Evolutionary conservation across 192 early-diverging fungal genomes (phyloP), one percentile per base, ranked within the genome.

Genomic region (Coemansia sp.): DNA sequence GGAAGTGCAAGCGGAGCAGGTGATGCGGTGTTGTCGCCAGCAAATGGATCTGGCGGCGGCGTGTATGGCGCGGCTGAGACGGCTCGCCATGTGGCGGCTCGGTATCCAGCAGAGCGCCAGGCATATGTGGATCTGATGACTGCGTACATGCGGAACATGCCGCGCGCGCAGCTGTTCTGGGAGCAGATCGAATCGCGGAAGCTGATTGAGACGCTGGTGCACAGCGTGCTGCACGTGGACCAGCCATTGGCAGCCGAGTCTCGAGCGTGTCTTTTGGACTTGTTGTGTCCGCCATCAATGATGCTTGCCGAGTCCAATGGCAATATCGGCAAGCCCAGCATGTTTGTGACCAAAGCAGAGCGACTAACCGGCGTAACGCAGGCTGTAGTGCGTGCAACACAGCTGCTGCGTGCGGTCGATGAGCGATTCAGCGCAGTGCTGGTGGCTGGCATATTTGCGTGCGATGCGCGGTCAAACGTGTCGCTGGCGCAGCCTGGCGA

Each of bases 151-250:
- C 63, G 70, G 25, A 73, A 69, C 43, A 45, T 82, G 0, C 64
- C 73, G n/a, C 54, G 67, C 1, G 70, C 65, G 52, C 66, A 65
- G 35, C 19, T 58, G 22, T 62, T 82, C 32, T 82, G 73, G 32
- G 82, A 87, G 7, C 87, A 88, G 25, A 72, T 91, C 0, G 70
- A 82, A 0, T 69, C 88, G 12, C 65, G 75, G 17, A 85, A 83
- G 45, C 56, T 96, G 1, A 82, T 96, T 0, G 95, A 96, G 35
- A 89, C 92, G 63, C 67, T 99, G 21, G 82, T 88, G 15, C 79
- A 89, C 24, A 97, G 92, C 57, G 85, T 90, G 0, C 78, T 93
- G 3, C 95, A 96, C 75, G 83, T 87, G n/a, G 94, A 99, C 74
- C 88, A 90, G 35, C 84, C 87, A 23, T 79, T 99, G 3, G 87